These are phyloP conservation scores for Delonix regia DNA, from an alignment of 306 rosid species.

Conservation along the genomic window DNA sequence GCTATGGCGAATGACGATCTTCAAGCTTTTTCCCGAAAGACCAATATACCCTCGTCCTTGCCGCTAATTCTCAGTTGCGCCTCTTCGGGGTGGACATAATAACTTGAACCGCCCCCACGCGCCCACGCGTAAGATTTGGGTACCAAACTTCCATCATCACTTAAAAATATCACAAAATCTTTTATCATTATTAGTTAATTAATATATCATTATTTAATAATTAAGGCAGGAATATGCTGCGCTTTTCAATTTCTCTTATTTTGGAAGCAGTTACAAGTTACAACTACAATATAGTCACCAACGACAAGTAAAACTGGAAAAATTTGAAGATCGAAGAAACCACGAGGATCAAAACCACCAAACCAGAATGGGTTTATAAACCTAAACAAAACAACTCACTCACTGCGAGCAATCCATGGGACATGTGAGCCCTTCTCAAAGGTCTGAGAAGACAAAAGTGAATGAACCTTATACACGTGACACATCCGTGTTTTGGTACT, in stretches of 20 bases:
- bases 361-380: no score
- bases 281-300: background rate
- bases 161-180: background rate
- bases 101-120: background rate
- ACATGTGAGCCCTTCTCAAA: no score
- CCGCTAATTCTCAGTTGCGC: background rate
- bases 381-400: no score
- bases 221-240: background rate
- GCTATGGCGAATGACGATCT: conserved; percentile 37
- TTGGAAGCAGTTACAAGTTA: background rate
- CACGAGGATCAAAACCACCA: background rate
- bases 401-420: no score
- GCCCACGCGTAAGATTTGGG: background rate
- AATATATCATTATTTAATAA: background rate
- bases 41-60: conserved; percentile 21
- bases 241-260: no score
- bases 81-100: background rate
- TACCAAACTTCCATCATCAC: background rate
- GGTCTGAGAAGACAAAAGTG: no score
- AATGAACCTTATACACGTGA: background rate
- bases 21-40: conserved; percentile 4
- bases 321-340: background rate
- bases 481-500: background rate
- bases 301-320: no score
- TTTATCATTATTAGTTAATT: background rate